Conservation (phyloP, 208 protist species). For the Sergeia podlipaevii region DNA sequence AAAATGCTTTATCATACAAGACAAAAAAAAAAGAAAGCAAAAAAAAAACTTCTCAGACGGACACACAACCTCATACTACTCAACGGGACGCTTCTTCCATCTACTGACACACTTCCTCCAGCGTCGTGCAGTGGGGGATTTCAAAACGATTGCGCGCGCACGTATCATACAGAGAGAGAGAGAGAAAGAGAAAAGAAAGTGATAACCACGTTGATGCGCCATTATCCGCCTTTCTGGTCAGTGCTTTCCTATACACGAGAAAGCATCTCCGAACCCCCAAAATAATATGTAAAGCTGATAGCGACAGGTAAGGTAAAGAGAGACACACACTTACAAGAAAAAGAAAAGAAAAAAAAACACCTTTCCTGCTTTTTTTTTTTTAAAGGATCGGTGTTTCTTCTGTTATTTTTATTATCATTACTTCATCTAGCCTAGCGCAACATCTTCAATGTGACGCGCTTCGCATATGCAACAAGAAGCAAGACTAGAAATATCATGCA, state of each 20-base stretch:
- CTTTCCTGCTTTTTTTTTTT: slow-evolving; percentile 19
- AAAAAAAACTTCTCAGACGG: too few relatives aligned
- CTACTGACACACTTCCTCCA: too few relatives aligned
- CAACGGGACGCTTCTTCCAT: too few relatives aligned
- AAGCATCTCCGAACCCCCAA: background rate
- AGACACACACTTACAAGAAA: slow-evolving; percentile 1
- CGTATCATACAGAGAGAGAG: too few relatives aligned
- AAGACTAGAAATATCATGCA: background rate
- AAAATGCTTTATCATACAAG: background rate
- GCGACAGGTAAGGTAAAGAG: background rate
- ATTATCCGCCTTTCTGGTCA: too few relatives aligned
- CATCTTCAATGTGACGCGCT: too few relatives aligned
- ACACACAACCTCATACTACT: too few relatives aligned
- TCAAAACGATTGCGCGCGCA: too few relatives aligned
- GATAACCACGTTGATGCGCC: too few relatives aligned
- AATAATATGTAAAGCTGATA: slow-evolving; percentile 2
- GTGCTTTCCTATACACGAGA: background rate
- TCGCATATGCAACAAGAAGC: background rate
- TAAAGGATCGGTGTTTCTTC: background rate
- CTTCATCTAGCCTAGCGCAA: too few relatives aligned
- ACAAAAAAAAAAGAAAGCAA: slow-evolving; percentile 6
- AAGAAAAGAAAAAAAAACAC: slow-evolving; percentile 5
- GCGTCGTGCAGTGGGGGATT: too few relatives aligned
- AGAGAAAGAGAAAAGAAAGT: too few relatives aligned
- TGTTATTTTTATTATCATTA: slow-evolving; percentile 6